Base-by-base conservation (phyloP, 1,139 yeast genomes). In the Yamadazyma blattariae region DNA sequence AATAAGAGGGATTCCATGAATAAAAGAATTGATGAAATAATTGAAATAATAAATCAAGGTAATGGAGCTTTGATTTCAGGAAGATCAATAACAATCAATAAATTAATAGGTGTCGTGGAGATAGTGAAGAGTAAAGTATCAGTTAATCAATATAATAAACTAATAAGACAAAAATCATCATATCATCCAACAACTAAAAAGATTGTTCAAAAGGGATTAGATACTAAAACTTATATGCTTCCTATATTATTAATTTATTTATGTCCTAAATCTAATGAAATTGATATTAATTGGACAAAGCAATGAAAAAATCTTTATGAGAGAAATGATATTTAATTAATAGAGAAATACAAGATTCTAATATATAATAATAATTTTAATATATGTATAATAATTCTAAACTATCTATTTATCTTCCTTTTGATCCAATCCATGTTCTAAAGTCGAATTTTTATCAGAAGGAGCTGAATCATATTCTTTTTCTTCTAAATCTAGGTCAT, bases 401-500 rank as follows among this genome's bases (percentile, higher is more conserved):
- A n/a, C n/a, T n/a, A n/a, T n/a, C n/a, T n/a, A n/a, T n/a, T n/a
- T n/a, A n/a, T n/a, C n/a, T n/a, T n/a, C n/a, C n/a, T n/a, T n/a
- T n/a, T n/a, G n/a, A n/a, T n/a, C n/a, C n/a, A n/a, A n/a, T n/a
- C n/a, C n/a, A n/a, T 13, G 5, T 21, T 12, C n/a, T 21, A 12
- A 21, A 21, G 12, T 5, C 11, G 5, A 21, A 12, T n/a, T n/a
- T n/a, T n/a, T n/a, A n/a, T n/a, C n/a, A n/a, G n/a, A n/a, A n/a
- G n/a, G n/a, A n/a, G 27, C 17, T 25, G 15, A 25, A 14, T 25
- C 27, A 25, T 25, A 6, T 25, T 19, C 32, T 27, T 35, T 41
- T 25, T 41, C 38, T 32, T 44, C 46, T 2, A 19, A 26, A 33
- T 38, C 48, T 12, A 29, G 73, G 24, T 57, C 65, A 25, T 66